Conservation (phyloP, 495 filamentous ascomycete genomes). For the Tetracladium marchalianum region DNA sequence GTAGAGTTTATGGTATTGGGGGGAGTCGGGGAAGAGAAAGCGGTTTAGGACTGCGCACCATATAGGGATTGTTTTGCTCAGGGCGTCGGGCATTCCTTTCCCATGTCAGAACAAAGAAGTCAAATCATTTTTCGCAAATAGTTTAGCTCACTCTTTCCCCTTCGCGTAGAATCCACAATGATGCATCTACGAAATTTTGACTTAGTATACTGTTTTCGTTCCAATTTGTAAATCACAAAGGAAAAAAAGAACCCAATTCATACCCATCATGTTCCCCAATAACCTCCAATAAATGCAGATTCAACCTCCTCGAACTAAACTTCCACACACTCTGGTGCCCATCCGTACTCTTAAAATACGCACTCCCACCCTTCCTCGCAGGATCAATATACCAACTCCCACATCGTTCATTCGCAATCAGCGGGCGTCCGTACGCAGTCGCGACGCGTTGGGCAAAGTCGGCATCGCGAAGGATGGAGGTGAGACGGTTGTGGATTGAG, state of each 20-base stretch:
- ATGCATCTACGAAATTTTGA: constrained; percentile 50
- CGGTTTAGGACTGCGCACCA: constrained; percentile 84
- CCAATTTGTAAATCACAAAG: neutral
- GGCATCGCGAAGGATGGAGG: constrained; percentile 60
- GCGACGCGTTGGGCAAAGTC: constrained; percentile 51
- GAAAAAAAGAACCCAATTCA: constrained; percentile 15
- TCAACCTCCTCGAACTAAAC: constrained; percentile 76
- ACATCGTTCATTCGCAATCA: constrained; percentile 90
- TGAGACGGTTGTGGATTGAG: constrained; percentile 68
- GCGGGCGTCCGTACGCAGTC: constrained; percentile 46
- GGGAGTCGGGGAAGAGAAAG: constrained; percentile 55
- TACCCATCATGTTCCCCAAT: constrained; percentile 56
- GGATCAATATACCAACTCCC: constrained; percentile 92
- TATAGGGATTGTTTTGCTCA: constrained; percentile 88
- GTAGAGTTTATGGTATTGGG: constrained; percentile 40
- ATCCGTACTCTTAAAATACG: constrained; percentile 97
- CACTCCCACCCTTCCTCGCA: constrained; percentile 51
- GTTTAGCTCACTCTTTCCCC: constrained; percentile 63
- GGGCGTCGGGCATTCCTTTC: constrained; percentile 77
- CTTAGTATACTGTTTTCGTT: neutral
- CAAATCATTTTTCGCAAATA: neutral
- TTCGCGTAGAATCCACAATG: constrained; percentile 88
- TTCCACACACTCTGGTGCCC: constrained; percentile 85
- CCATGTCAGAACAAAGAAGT: neutral
- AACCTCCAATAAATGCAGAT: constrained; percentile 63